Percentiles rank a stretch among this genome's conserved stretches.
Conservation (phyloP, 2,329 filamentous ascomycete species). For the Cordyceps cicadae region DNA sequence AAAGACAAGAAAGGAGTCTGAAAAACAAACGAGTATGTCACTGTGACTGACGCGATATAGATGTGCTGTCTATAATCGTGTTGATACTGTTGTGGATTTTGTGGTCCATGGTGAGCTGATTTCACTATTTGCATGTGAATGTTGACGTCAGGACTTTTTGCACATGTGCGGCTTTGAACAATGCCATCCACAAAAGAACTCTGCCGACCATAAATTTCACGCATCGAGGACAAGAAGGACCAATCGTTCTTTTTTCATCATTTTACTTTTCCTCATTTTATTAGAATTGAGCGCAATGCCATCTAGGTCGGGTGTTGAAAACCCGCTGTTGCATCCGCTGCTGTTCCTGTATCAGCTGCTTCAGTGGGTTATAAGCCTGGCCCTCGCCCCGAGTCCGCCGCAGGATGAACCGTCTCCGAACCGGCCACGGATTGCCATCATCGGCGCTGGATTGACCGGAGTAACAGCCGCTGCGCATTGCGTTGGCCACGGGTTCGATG, state of each 20-base stretch:
- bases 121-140: conserved; percentile 11
- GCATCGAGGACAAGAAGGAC: too few species aligned
- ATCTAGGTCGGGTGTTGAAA: conserved; percentile 25
- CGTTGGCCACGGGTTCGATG: conserved; percentile 77
- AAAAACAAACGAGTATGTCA: neutral
- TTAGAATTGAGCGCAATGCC: conserved; percentile 21
- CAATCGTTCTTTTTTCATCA: neutral
- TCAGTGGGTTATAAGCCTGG: conserved; percentile 53
- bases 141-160: conserved; percentile 20
- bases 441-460: conserved; percentile 64
- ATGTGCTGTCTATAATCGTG: neutral
- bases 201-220: neutral
- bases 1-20: neutral
- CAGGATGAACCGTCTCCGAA: conserved; percentile 46
- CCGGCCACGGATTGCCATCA: conserved; percentile 59
- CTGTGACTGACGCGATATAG: neutral
- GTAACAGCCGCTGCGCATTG: conserved; percentile 75
- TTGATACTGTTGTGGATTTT: neutral
- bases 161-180: neutral
- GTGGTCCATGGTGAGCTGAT: conserved; percentile 5
- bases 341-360: conserved; percentile 55
- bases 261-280: neutral
- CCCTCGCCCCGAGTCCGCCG: conserved; percentile 65
- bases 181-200: conserved; percentile 1
- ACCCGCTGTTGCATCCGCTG: conserved; percentile 44